Base-by-base conservation (phyloP, 2,329 filamentous ascomycete genomes). In the Xylogone sp. region DNA sequence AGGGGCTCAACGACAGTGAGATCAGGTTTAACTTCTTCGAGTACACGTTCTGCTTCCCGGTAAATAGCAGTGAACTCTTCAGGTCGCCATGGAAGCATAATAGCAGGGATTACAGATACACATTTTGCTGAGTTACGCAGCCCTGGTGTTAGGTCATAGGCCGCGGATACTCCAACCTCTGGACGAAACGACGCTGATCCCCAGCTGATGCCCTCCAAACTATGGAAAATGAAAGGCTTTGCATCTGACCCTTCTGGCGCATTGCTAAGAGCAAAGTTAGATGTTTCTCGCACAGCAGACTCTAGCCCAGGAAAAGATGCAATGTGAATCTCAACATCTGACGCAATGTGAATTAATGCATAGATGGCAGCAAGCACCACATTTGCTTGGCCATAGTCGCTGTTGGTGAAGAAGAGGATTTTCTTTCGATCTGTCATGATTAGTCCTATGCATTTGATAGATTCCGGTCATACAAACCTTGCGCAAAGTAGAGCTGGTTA, bases 371-470 rank as follows among this genome's bases (percentile, higher is more conserved):
- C 72, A 8, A 75, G 55, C 27, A 72, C 64, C 39, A 74, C 67
- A 54, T 74, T 75, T n/a, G 69, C 68, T 52, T 75, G 70, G 8
- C 73, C 73, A 47, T 65, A 64, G 47, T 75, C 73, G 34, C 65
- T 61, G 53, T 74, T 74, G 4, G 71, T 70, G 31, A 75, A 56
- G 34, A 76, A 66, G 2, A 75, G 61, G 10, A 74, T 63, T 18
- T 16, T 39, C n/a, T 39, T 39, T 18, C 8, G 34, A 5, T 7
- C 12, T 39, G 5, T 39, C 34, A 39, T 39, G 34, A 16, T 39
- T 27, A 10, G 24, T 10, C 24, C 10, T 27, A 6, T 27, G 6
- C 24, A 10, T 27, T 27, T 27, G 10, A 10, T 27, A 27, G 10
- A 27, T 6, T 27, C 10, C 10, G 10, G 10, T 27, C 10, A 27